These are phyloP conservation scores for Rhytidiadelphus loreus DNA, from an alignment of 225 moss, liverwort and hornwort genomes.

Conservation along the genomic window DNA sequence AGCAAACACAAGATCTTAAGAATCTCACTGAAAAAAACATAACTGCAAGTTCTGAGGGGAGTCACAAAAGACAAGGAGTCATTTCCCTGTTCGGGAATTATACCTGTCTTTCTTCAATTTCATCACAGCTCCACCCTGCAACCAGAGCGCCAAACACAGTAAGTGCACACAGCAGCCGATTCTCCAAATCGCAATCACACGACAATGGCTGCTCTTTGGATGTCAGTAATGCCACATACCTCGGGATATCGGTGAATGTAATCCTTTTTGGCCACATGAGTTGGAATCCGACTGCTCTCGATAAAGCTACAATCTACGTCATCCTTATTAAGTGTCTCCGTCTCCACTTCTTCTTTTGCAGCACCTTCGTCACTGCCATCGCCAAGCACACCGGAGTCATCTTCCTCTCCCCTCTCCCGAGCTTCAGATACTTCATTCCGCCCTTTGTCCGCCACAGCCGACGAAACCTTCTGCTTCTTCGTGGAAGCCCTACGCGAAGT, in stretches of 20 bases:
- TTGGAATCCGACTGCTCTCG: conserved; percentile 38
- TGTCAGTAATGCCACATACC: neutral
- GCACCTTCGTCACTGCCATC: conserved; percentile 6
- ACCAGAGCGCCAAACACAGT: neutral
- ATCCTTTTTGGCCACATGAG: conserved; percentile 33
- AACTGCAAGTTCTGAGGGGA: neutral
- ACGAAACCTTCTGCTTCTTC: conserved; percentile 31
- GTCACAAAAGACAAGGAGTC: neutral
- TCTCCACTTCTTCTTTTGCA: neutral
- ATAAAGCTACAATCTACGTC: conserved; percentile 34
- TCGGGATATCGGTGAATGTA: conserved; percentile 34
- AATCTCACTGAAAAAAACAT: neutral
- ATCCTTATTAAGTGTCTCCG: conserved; percentile 31
- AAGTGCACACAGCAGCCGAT: neutral
- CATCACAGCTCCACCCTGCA: conserved; percentile 8
- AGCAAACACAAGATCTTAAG: neutral
- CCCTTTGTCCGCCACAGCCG: neutral
- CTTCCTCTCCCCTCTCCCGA: neutral
- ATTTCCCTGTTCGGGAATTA: neutral
- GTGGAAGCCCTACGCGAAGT: neutral
- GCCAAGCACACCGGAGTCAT: conserved; percentile 8
- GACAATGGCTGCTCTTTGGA: neutral
- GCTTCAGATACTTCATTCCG: neutral
- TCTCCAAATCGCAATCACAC: neutral
- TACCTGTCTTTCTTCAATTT: conserved; percentile 19